Base-by-base conservation (phyloP, 768 basidiomycete genomes). In the Candolleomyces eurysporus region DNA sequence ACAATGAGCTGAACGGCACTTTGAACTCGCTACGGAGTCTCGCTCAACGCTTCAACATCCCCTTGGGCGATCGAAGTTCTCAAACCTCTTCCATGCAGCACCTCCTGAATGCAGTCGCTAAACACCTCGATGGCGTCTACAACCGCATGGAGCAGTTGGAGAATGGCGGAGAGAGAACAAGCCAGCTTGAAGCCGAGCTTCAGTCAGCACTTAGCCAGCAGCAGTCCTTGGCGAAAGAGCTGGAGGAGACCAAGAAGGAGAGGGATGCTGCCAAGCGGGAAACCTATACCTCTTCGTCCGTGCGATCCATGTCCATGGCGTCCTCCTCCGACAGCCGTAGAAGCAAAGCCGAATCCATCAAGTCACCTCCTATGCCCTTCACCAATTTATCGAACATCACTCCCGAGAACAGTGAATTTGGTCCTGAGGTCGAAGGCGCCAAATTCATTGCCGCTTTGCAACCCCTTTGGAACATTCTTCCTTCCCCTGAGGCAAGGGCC, bases 401-500 rank as follows among this genome's bases (percentile, higher is more conserved):
- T 62, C 70, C 59, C 59, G 71, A 62, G 5, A 53, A 65, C 52
- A 51, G 66, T 65, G 65, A 64, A 58, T 68, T 68, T 22, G 65
- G 63, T 5, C 57, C 66, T n/a, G 70, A 69, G 22, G 63, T 71
- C 21, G 87, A 88, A 50, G 78, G 83, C 17, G 77, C 79, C 26
- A 80, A 82, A 7, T 78, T 92, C 62, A 78, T 86, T 42, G 78
- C 86, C 5, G 71, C 88, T 21, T 82, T 96, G 32, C 82, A 82
- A 55, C 85, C 91, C 10, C 67, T 96, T 22, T 98, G 94, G 94
- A 74, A 81, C 5, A 79, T 89, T 45, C 83, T 98, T 0, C 95
- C 95, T 11, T 91, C 93, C 2, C 87, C 91, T 10, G 92, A 95
- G 73, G 83, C 88, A 13, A 90, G 96, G 31, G 88, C 85, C 0